Evolutionary conservation across 495 filamentous ascomycete species (phyloP), one percentile per base, ranked within the genome.

Genomic region (Aspergillus avenaceus): DNA sequence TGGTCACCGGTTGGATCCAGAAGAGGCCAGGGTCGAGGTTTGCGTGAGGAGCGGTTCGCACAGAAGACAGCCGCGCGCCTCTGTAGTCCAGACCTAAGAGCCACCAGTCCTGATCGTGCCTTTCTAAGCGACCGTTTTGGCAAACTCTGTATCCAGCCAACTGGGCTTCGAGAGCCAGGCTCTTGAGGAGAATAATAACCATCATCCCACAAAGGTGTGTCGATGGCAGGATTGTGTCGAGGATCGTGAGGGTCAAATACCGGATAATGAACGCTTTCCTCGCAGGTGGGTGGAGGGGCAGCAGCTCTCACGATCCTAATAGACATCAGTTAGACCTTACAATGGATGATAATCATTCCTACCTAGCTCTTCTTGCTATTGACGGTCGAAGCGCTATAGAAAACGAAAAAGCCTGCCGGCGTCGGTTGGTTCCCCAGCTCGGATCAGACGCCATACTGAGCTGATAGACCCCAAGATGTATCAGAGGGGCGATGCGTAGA

Each of bases 261-360:
- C 1, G 70, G 70, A 45, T 72, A 73, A 41, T 69, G 63, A 18
- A 47, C 43, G 38, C 47, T 67, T 50, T 72, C 67, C 14, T 62
- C 56, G 27, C 65, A 72, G 3, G 57, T 55, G 28, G 58, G 63
- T 22, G 53, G 40, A 28, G 57, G 36, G 14, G 43, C 46, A 8
- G 57, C 27, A 27, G 45, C 36, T 22, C 45, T 47, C 8, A 45
- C 18, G 37, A 53, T 49, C 13, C 52, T 56, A 18, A 18, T 7
- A n/a, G 12, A 5, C 3, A 43, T 48, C 28, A 54, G 23, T 26
- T 28, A 44, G 9, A 5, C 12, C 29, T 26, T 0, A 5, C 5
- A 5, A 26, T 13, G 14, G 5, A 22, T n/a, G 23, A 16, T 7
- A 14, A 6, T n/a, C 25, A 19, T 9, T 32, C 19, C n/a, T 56